Evolutionary conservation across 495 filamentous ascomycete species (phyloP), one percentile per base, ranked within the genome.

Genomic region (Cryomyces minteri): DNA sequence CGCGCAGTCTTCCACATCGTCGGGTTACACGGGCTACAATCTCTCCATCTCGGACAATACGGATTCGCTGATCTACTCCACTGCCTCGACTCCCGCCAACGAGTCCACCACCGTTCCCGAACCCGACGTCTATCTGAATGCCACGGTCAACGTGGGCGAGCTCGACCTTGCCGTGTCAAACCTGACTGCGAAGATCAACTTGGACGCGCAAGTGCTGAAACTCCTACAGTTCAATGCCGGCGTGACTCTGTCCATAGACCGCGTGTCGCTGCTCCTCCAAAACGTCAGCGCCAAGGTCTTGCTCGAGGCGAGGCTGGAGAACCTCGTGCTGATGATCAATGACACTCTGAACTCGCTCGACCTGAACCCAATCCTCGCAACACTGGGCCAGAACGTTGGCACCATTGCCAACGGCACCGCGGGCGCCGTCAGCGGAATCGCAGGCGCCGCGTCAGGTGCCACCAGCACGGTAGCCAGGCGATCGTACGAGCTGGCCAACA

Each of bases 81-180:
- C 72, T 0, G 66, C 62, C 31, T 54, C 62, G 49, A 75, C 72
- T 1, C 45, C 51, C 0, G 46, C 60, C 5, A 65, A 64, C 40
- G 61, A 64, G 14, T 59, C 56, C 31, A 48, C 63, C 6, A 58
- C 61, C 11, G 43, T 54, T 8, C 55, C 62, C 6, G 57, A 61
- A 40, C 72, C 72, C 11, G 72, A 76, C 46, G 68, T 76, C 33
- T 74, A 65, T 50, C 65, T 74, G 40, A 73, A 74, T 52, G 72
- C 71, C 4, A 61, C 60, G 1, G 68, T 75, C 0, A 59, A 60
- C 14, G 70, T 76, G 7, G 64, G 66, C 14, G 60, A 66, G 46
- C 74, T 76, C 56, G 55, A 64, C 53, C 64, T 76, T 29, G 52
- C 63, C 32, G 72, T 75, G 12, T 56, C 66, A 42, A 76, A 76